Evolutionary conservation across 2,329 filamentous ascomycete species (phyloP).

Genomic region (Microdochium trichocladiopsis): DNA sequence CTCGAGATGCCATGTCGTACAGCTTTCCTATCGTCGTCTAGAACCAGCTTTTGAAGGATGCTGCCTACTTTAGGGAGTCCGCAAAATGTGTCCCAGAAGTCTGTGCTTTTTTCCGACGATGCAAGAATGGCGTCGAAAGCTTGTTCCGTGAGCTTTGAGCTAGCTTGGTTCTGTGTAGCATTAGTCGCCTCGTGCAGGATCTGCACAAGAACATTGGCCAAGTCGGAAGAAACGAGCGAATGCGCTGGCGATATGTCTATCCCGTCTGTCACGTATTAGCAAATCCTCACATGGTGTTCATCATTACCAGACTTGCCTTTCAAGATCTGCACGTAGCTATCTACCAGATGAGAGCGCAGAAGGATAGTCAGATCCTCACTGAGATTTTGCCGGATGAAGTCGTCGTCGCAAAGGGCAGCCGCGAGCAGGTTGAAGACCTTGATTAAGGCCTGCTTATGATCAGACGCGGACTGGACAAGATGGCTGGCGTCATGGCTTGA

Average conservation of each 20-base stretch:
- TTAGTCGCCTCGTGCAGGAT: conserved; percentile 13
- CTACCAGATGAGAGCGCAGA: conserved; percentile 47
- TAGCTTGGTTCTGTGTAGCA: conserved; percentile 12
- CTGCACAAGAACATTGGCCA: conserved; percentile 13
- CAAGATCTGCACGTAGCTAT: conserved; percentile 48
- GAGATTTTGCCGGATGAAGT: conserved; percentile 38
- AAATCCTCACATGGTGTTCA: background rate
- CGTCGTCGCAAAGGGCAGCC: conserved; percentile 50
- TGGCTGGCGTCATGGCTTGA: conserved; percentile 12
- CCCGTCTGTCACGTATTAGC: conserved; percentile 17
- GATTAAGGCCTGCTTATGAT: conserved; percentile 25
- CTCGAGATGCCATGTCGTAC: conserved; percentile 27
- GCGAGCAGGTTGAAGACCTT: conserved; percentile 48
- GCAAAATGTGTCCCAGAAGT: conserved; percentile 31
- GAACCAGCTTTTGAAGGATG: conserved; percentile 26
- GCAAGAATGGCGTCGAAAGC: conserved; percentile 32
- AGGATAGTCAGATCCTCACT: conserved; percentile 36
- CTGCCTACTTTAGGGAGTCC: conserved; percentile 14
- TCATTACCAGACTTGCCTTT: conserved; percentile 31
- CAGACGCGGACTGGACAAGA: conserved; percentile 12
- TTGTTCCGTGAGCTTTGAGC: conserved; percentile 22
- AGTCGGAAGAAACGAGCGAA: conserved; percentile 10
- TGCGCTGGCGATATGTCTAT: conserved; percentile 3
- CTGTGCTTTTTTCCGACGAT: conserved; percentile 26
- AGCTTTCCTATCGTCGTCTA: conserved; percentile 24